Percentiles rank a stretch among this genome's conserved stretches.
phyloP scores from a whole-genome alignment of 2,329 filamentous ascomycete genomes.

The Ceratocystis huliohia region DNA sequence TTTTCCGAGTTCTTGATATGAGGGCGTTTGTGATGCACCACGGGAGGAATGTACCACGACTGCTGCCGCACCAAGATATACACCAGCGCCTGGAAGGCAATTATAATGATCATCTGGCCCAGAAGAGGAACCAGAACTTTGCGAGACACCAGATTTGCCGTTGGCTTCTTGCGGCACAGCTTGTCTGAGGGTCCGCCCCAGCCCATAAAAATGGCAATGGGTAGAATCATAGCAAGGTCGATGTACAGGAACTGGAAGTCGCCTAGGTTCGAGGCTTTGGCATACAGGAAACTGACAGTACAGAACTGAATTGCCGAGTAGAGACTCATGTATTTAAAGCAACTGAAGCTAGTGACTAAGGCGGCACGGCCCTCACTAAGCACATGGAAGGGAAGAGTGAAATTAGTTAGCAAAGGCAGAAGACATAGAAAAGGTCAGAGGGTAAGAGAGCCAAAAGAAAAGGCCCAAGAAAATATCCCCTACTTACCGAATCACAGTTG shows the following conservation, averaged over 20 bases:
- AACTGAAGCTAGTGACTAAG: slow-evolving; percentile 96
- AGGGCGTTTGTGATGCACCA: slow-evolving; percentile 61
- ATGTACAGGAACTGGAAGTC: slow-evolving; percentile 99
- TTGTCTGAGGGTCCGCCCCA: slow-evolving; percentile 77
- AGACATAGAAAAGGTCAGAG: neutral
- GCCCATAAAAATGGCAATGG: slow-evolving; percentile 97
- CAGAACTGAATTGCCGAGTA: slow-evolving; percentile 99
- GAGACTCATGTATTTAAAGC: slow-evolving; percentile 98
- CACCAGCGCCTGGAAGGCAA: slow-evolving; percentile 60
- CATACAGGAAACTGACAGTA: slow-evolving; percentile 90
- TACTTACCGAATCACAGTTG: slow-evolving; percentile 62
- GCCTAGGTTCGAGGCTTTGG: slow-evolving; percentile 82
- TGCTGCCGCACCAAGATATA: slow-evolving; percentile 66
- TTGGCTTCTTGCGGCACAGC: slow-evolving; percentile 74
- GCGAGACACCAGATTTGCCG: slow-evolving; percentile 77
- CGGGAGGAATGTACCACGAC: slow-evolving; percentile 69
- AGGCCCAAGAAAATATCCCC: neutral
- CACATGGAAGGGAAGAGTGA: neutral
- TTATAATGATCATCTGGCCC: slow-evolving; percentile 73
- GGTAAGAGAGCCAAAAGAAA: neutral
- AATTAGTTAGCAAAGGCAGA: neutral
- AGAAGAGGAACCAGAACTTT: slow-evolving; percentile 85
- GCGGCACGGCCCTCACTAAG: slow-evolving; percentile 69
- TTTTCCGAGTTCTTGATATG: slow-evolving; percentile 91
- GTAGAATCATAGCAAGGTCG: slow-evolving; percentile 80